A percentile compares a stretch with the other conserved stretches of the same genome.
Evolutionary conservation across 179 eudicot species (phyloP).

Genomic region (Spinacia oleracea): DNA sequence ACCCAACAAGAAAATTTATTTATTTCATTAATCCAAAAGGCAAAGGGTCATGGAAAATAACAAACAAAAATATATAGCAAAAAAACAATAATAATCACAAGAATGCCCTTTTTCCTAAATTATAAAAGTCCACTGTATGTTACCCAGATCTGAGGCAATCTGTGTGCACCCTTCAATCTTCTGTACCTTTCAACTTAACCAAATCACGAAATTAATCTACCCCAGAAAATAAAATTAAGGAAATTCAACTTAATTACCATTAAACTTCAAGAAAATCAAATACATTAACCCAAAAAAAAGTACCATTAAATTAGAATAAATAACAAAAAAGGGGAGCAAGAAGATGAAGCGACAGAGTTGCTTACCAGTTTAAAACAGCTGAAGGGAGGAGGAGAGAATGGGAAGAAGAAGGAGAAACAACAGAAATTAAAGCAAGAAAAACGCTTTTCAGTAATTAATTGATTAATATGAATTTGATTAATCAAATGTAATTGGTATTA

Average conservation of each 20-base stretch:
- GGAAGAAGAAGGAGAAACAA: not conserved
- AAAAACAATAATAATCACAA: not conserved
- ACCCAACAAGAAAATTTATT: not conserved
- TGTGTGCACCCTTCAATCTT: not conserved
- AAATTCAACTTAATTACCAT: not conserved
- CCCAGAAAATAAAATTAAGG: not conserved
- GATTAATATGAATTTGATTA: no score
- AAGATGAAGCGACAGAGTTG: not conserved
- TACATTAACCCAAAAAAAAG: not conserved
- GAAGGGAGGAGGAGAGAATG: not conserved
- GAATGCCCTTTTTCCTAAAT: not conserved
- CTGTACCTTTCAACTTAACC: not conserved
- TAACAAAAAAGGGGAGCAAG: not conserved
- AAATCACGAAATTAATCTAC: constrained; percentile 5
- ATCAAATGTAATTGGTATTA: no score
- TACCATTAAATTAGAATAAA: not conserved
- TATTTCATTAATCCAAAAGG: not conserved
- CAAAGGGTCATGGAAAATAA: not conserved
- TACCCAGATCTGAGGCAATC: constrained; percentile 18
- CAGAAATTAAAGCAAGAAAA: not conserved
- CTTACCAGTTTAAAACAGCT: constrained; percentile 4
- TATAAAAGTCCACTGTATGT: not conserved
- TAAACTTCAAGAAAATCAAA: not conserved
- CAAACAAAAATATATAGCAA: not conserved
- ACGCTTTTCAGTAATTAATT: no score